These are phyloP conservation scores for Hysterium pulicare DNA, from an alignment of 2,329 filamentous ascomycete genomes.

Conservation along the genomic window DNA sequence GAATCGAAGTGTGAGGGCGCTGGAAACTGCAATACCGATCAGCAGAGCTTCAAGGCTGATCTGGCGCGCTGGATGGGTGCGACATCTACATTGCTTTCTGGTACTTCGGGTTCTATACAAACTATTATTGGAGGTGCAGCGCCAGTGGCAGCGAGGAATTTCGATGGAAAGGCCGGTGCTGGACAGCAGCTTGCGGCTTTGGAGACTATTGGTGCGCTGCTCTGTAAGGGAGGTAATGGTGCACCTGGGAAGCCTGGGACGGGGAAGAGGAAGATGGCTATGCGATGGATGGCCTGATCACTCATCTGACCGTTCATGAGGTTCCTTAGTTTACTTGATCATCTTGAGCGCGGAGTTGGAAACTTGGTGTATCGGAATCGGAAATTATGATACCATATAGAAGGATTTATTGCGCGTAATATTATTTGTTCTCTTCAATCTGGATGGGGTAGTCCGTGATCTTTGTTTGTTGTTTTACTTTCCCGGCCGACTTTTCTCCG, in stretches of 20 bases:
- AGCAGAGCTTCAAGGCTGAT: conserved; percentile 69
- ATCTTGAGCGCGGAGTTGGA: no score
- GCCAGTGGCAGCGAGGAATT: conserved; percentile 60
- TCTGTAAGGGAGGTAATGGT: conserved; percentile 3
- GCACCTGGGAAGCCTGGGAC: not conserved
- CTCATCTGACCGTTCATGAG: no score
- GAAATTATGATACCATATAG: no score
- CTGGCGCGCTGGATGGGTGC: conserved; percentile 58
- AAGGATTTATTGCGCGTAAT: no score
- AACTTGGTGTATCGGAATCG: no score
- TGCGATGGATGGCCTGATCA: not conserved
- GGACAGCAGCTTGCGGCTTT: conserved; percentile 57
- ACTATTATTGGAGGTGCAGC: conserved; percentile 56
- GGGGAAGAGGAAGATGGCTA: not conserved
- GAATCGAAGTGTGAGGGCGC: conserved; percentile 61
- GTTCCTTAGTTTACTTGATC: no score
- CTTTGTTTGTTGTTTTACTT: no score
- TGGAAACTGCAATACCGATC: conserved; percentile 61
- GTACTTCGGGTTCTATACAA: conserved; percentile 34
- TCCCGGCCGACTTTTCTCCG: no score
- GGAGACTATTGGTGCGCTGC: conserved; percentile 49
- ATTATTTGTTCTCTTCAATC: no score
- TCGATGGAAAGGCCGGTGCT: conserved; percentile 45
- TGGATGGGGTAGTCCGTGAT: no score
- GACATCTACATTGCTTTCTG: conserved; percentile 51